These are phyloP conservation scores for Blastobotrys muscicola DNA, from an alignment of 805 yeast species.

Conservation along the genomic window DNA sequence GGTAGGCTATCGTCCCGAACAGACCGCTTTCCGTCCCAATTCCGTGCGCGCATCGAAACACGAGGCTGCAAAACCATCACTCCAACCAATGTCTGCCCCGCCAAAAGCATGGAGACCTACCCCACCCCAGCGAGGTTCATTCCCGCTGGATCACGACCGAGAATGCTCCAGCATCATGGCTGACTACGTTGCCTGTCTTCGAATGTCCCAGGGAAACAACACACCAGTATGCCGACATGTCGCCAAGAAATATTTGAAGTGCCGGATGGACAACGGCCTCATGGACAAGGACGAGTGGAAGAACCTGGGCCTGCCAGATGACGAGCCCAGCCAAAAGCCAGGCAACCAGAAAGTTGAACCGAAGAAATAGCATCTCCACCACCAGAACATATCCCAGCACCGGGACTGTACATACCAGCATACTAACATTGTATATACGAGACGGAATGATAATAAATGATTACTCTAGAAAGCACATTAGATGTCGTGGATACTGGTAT, in stretches of 20 bases:
- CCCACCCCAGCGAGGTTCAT: slow-evolving; percentile 95
- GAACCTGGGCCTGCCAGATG: slow-evolving; percentile 52
- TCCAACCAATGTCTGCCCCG: background rate
- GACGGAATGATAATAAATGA: background rate
- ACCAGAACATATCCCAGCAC: too few relatives aligned
- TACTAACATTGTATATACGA: background rate
- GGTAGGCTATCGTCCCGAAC: too few relatives aligned
- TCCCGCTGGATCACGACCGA: slow-evolving; percentile 82
- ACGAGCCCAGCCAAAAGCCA: slow-evolving; percentile 22
- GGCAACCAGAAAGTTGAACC: background rate
- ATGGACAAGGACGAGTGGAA: slow-evolving; percentile 54
- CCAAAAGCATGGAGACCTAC: slow-evolving; percentile 40
- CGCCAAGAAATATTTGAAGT: slow-evolving; percentile 72
- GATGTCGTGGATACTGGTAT: slow-evolving; percentile 1
- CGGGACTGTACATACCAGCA: background rate
- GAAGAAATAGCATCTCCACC: background rate
- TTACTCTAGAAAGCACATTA: background rate
- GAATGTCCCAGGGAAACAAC: slow-evolving; percentile 67
- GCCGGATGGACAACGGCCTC: slow-evolving; percentile 76
- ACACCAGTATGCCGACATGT: slow-evolving; percentile 83
- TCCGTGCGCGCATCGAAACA: too few relatives aligned
- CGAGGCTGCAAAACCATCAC: background rate
- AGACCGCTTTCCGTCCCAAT: too few relatives aligned
- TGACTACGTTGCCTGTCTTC: slow-evolving; percentile 68
- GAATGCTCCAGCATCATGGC: slow-evolving; percentile 76